Conservation (phyloP, 139 green algal species). For the Volvox reticuliferus region DNA sequence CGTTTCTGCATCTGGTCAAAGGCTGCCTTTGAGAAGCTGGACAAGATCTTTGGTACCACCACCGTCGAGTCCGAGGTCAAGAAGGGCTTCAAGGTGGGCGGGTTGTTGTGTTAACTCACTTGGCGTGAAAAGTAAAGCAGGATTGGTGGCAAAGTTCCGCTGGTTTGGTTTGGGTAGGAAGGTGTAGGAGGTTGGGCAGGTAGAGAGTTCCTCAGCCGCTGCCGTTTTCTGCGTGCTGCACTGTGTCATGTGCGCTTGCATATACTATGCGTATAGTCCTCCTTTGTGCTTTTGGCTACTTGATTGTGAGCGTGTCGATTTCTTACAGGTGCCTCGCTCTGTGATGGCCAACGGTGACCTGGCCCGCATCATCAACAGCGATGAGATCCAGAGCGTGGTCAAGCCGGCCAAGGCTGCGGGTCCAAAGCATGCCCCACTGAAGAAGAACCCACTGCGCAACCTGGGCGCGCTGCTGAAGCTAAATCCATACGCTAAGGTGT, state of each 20-base stretch:
- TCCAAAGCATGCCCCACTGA: slow-evolving; percentile 77
- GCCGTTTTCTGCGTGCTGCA: too few species aligned
- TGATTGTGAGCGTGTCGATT: background rate
- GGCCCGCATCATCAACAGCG: slow-evolving; percentile 95
- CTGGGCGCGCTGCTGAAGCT: slow-evolving; percentile 95
- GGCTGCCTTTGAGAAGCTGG: slow-evolving; percentile 94
- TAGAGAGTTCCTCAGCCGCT: too few species aligned
- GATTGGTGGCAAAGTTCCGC: too few species aligned
- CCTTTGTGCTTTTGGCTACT: background rate
- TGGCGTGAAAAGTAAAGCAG: too few species aligned
- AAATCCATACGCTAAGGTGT: slow-evolving; percentile 94
- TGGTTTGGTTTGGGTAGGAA: too few species aligned
- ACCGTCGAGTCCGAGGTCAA: slow-evolving; percentile 83
- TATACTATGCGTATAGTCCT: too few species aligned
- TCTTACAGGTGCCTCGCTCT: slow-evolving; percentile 79
- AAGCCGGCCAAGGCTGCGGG: slow-evolving; percentile 71
- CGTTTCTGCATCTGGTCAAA: slow-evolving; percentile 99
- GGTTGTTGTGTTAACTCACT: too few species aligned
- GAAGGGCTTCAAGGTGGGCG: slow-evolving; percentile 89
- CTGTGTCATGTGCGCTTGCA: too few species aligned
- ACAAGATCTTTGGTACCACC: slow-evolving; percentile 82
- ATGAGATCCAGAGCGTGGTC: slow-evolving; percentile 94
- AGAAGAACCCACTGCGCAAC: slow-evolving; percentile 99
- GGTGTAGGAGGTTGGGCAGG: too few species aligned
- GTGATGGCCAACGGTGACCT: slow-evolving; percentile 96